Evolutionary conservation across 169 alveolate genomes (phyloP).

Genomic region (Babesia sp.): DNA sequence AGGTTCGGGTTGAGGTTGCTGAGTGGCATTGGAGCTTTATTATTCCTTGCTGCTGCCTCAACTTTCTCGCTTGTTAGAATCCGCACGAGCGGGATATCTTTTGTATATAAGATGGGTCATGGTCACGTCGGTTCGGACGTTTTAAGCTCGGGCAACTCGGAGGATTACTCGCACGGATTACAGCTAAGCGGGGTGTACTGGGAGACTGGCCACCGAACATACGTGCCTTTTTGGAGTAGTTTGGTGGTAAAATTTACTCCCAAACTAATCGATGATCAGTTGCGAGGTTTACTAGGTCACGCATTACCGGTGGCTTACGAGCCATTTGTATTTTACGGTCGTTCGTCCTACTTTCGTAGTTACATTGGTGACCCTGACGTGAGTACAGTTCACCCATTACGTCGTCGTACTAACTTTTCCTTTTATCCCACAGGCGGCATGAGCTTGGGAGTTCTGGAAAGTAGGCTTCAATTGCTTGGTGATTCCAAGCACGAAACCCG

Average conservation of each 20-base stretch:
- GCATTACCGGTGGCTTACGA: constrained; percentile 77
- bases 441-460: constrained; percentile 60
- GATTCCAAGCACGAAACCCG: constrained; percentile 25
- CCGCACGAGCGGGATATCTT: background rate
- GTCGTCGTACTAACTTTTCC: constrained; percentile 73
- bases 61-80: background rate
- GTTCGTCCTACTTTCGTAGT: constrained; percentile 75
- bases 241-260: constrained; percentile 78
- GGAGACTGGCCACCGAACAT: constrained; percentile 88
- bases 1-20: background rate
- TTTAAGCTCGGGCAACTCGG: constrained; percentile 63
- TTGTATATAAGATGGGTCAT: constrained; percentile 49
- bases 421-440: constrained; percentile 77
- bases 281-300: constrained; percentile 71
- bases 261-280: constrained; percentile 81
- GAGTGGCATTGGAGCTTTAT: background rate
- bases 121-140: constrained; percentile 56
- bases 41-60: background rate
- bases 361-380: constrained; percentile 84
- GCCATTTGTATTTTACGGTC: constrained; percentile 82
- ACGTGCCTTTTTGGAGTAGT: constrained; percentile 81
- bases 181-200: constrained; percentile 84
- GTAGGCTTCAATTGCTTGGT: constrained; percentile 55
- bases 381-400: constrained; percentile 70
- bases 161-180: constrained; percentile 63